Evolutionary conservation across 2,329 filamentous ascomycete species (phyloP).

Genomic region (Intubia oerlemansii): DNA sequence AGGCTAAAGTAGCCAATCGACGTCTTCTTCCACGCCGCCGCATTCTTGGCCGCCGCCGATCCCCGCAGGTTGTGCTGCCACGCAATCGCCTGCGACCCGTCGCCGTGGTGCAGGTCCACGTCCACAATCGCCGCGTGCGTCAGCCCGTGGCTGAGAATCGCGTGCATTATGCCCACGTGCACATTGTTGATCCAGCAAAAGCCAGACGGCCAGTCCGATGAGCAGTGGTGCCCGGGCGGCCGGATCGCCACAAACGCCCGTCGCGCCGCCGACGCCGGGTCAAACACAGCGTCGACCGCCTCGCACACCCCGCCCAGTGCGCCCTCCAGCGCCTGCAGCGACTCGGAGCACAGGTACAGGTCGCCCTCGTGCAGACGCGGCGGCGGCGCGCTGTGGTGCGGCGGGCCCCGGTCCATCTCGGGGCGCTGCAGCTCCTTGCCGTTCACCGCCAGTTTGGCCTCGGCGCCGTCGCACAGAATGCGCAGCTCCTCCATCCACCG

Average conservation of each 20-base stretch:
- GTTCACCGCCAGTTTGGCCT: conserved; percentile 52
- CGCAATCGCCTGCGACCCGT: conserved; percentile 85
- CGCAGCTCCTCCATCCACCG: conserved; percentile 90
- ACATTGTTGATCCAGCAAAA: conserved; percentile 99
- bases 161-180: conserved; percentile 88
- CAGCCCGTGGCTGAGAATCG: conserved; percentile 58
- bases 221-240: conserved; percentile 91
- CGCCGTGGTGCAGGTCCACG: conserved; percentile 79
- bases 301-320: conserved; percentile 86
- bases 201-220: conserved; percentile 68
- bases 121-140: conserved; percentile 90
- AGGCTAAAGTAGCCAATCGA: conserved; percentile 91
- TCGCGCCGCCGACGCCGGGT: conserved; percentile 17
- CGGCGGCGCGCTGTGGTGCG: not conserved
- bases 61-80: conserved; percentile 55
- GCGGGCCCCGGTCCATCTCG: conserved; percentile 26
- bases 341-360: conserved; percentile 75
- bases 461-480: conserved; percentile 64
- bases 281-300: conserved; percentile 71
- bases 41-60: not conserved
- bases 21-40: conserved; percentile 56
- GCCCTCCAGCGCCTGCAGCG: conserved; percentile 70
- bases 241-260: conserved; percentile 83
- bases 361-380: conserved; percentile 45
- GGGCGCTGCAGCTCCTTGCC: conserved; percentile 60